These are phyloP conservation scores for Berkeleyomyces rouxiae DNA, from an alignment of 2,329 filamentous ascomycete species.

Conservation along the genomic window DNA sequence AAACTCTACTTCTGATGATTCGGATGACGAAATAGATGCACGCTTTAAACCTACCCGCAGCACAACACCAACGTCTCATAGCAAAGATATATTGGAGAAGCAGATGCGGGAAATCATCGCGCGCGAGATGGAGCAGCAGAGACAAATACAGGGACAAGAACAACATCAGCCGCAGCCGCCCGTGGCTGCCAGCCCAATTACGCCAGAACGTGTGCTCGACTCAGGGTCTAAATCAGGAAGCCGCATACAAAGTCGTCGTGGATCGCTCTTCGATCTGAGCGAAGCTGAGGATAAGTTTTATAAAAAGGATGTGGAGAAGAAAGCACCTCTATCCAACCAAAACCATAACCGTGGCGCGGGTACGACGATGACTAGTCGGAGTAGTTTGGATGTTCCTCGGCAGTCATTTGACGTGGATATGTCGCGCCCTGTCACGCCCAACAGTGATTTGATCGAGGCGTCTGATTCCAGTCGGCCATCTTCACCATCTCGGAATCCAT, in stretches of 20 bases:
- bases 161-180: background rate
- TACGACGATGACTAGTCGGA: background rate
- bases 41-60: slow-evolving; percentile 25
- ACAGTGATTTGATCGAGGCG: background rate
- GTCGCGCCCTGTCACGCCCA: slow-evolving; percentile 1
- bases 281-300: slow-evolving; percentile 21
- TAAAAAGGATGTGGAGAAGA: slow-evolving; percentile 16
- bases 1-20: slow-evolving; percentile 41
- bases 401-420: slow-evolving; percentile 3
- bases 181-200: background rate
- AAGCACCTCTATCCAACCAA: slow-evolving; percentile 12
- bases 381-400: slow-evolving; percentile 15
- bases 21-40: slow-evolving; percentile 36
- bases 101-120: slow-evolving; percentile 46
- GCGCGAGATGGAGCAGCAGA: slow-evolving; percentile 29
- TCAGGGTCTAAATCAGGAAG: slow-evolving; percentile 19
- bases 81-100: slow-evolving; percentile 39
- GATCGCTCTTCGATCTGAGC: slow-evolving; percentile 25
- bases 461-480: slow-evolving; percentile 36
- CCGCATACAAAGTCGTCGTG: slow-evolving; percentile 21
- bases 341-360: slow-evolving; percentile 24
- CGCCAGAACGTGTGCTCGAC: background rate
- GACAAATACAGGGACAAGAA: slow-evolving; percentile 1
- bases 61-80: slow-evolving; percentile 30
- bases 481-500: slow-evolving; percentile 46